phyloP scores from a whole-genome alignment of 1,284 basidiomycete genomes.

The Schizopora paradoxa region DNA sequence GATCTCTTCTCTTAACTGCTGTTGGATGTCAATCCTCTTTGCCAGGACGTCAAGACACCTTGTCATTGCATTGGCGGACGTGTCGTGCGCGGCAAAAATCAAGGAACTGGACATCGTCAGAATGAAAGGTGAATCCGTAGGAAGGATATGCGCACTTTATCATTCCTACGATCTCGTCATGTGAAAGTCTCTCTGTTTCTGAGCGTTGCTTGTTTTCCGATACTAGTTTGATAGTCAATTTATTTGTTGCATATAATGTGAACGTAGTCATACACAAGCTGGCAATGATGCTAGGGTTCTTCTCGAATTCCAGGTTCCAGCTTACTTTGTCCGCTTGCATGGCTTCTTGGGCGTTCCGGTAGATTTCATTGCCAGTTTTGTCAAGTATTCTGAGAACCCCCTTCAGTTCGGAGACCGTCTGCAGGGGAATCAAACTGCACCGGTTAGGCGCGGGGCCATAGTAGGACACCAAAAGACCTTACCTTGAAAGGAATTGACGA shows the following conservation, averaged over 20 bases:
- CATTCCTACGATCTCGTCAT: not conserved
- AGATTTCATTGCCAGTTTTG: not conserved
- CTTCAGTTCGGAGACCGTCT: not conserved
- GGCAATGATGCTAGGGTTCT: not conserved
- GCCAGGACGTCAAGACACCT: conserved; percentile 33
- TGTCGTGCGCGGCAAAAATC: conserved; percentile 43
- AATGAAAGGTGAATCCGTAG: not conserved
- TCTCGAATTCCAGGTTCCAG: not conserved
- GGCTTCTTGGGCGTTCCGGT: not conserved
- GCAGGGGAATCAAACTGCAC: not conserved
- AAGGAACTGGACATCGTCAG: conserved; percentile 29
- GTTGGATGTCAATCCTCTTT: conserved; percentile 29
- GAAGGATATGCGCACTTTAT: not conserved
- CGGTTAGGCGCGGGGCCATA: not conserved
- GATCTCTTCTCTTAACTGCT: conserved; percentile 32
- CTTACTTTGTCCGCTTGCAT: not conserved
- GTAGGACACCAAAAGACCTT: not conserved
- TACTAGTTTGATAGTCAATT: not conserved
- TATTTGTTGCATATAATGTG: not conserved
- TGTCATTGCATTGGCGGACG: conserved; percentile 35
- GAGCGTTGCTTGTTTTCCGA: not conserved
- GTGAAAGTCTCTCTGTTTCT: not conserved
- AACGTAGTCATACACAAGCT: not conserved
- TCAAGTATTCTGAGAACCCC: not conserved
- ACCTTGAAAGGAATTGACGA: not conserved